phyloP scores from a whole-genome alignment of 2,329 filamentous ascomycete genomes.

The Calonectria multiphialidica region DNA sequence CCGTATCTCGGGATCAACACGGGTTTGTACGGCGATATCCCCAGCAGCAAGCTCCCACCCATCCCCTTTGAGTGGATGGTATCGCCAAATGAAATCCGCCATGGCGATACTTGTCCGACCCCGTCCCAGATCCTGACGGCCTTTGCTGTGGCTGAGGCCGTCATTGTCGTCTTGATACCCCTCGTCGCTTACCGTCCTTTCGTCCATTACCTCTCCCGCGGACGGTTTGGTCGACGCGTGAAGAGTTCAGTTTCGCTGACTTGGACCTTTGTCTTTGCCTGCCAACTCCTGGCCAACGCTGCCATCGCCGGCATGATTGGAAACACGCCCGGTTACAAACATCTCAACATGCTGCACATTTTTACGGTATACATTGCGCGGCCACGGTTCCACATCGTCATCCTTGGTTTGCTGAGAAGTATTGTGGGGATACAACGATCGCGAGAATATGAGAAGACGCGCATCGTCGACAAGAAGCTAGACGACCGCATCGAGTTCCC shows the following conservation, averaged over 20 bases:
- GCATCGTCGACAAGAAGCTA: slow-evolving; percentile 24
- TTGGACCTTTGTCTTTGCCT: slow-evolving; percentile 32
- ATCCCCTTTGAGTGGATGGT: slow-evolving; percentile 42
- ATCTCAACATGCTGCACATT: slow-evolving; percentile 38
- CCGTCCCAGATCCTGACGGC: slow-evolving; percentile 25
- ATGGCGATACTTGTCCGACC: slow-evolving; percentile 26
- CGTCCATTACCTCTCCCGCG: slow-evolving; percentile 30
- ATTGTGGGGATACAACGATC: slow-evolving; percentile 26
- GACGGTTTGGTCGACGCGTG: slow-evolving; percentile 28
- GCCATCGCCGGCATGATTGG: slow-evolving; percentile 36
- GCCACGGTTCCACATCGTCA: slow-evolving; percentile 35
- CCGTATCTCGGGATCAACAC: slow-evolving; percentile 38
- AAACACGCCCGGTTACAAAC: slow-evolving; percentile 32
- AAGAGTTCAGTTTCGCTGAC: slow-evolving; percentile 24
- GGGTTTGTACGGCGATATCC: slow-evolving; percentile 25
- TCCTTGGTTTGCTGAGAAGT: slow-evolving; percentile 34
- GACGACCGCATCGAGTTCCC: slow-evolving; percentile 42
- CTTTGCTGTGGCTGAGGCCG: slow-evolving; percentile 36
- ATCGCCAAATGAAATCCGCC: slow-evolving; percentile 25
- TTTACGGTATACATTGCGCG: slow-evolving; percentile 38
- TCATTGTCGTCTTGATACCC: slow-evolving; percentile 27
- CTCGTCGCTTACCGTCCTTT: slow-evolving; percentile 35
- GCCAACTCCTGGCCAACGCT: slow-evolving; percentile 37
- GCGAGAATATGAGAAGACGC: slow-evolving; percentile 34
- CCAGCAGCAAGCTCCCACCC: slow-evolving; percentile 25